Conservation (phyloP, 2,329 filamentous ascomycete species). For the Plectosphaerella cucumerina region DNA sequence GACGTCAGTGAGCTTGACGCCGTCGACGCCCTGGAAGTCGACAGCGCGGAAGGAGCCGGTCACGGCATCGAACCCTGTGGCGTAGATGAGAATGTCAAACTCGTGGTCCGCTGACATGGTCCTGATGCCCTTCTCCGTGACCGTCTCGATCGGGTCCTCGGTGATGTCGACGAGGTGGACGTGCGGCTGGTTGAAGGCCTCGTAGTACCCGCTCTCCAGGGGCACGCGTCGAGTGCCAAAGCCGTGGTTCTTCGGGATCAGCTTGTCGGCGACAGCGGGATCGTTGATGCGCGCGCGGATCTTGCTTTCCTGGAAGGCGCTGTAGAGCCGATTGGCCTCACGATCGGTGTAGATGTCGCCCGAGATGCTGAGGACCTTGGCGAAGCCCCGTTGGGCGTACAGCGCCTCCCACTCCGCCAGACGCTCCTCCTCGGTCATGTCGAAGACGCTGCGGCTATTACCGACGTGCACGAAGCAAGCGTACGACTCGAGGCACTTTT, state of each 20-base stretch:
- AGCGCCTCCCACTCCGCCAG: slow-evolving; percentile 18
- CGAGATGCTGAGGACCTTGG: slow-evolving; percentile 19
- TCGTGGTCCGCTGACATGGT: slow-evolving; percentile 23
- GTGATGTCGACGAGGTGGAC: slow-evolving; percentile 43
- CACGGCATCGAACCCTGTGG: slow-evolving; percentile 37
- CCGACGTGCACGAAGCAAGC: slow-evolving; percentile 18
- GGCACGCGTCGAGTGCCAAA: slow-evolving; percentile 26
- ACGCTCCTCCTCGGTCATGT: slow-evolving; percentile 22
- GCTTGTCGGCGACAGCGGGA: slow-evolving; percentile 25
- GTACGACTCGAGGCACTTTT: slow-evolving; percentile 18
- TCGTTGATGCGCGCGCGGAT: slow-evolving; percentile 29
- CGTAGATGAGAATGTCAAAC: slow-evolving; percentile 32
- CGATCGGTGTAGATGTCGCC: slow-evolving; percentile 20
- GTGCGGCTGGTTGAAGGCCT: slow-evolving; percentile 41
- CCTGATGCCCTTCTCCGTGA: slow-evolving; percentile 30
- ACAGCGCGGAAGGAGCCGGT: slow-evolving; percentile 23
- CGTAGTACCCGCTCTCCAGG: slow-evolving; percentile 44
- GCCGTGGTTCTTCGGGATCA: slow-evolving; percentile 24
- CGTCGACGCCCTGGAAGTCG: slow-evolving; percentile 26
- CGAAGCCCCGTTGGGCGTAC: slow-evolving; percentile 32
- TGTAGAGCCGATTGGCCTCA: slow-evolving; percentile 21
- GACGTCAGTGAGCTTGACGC: slow-evolving; percentile 2
- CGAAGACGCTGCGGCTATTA: slow-evolving; percentile 12
- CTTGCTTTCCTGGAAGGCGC: slow-evolving; percentile 26
- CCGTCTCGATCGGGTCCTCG: slow-evolving; percentile 31